Percentiles rank a stretch among this genome's conserved stretches.
phyloP scores from a whole-genome alignment of 306 rosid species.

The Cucurbita moschata region DNA sequence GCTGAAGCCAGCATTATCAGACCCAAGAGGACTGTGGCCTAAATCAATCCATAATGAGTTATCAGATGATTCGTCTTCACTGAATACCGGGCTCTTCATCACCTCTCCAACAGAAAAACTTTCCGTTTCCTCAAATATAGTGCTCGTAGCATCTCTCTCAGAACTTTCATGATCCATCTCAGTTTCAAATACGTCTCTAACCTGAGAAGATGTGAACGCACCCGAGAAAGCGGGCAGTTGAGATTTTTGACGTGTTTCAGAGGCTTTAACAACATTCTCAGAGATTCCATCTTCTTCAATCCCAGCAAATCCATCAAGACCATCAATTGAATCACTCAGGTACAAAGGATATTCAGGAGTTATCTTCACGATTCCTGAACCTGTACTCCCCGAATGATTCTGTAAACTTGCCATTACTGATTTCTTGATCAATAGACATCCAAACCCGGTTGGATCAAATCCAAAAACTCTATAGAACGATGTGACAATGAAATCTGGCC shows the following conservation, averaged over 20 bases:
- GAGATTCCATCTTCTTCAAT: slow-evolving; percentile 41
- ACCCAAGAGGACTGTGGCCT: slow-evolving; percentile 92
- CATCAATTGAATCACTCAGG: slow-evolving; percentile 79
- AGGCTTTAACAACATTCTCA: slow-evolving; percentile 30
- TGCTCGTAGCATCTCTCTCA: slow-evolving; percentile 87
- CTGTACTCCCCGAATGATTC: slow-evolving; percentile 73
- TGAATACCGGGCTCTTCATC: slow-evolving; percentile 95
- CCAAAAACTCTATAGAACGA: slow-evolving; percentile 97
- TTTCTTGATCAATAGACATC: slow-evolving; percentile 84
- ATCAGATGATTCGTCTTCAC: slow-evolving; percentile 90
- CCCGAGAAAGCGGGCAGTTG: slow-evolving; percentile 95
- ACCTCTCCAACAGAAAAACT: slow-evolving; percentile 82
- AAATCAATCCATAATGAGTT: slow-evolving; percentile 88
- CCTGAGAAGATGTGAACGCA: slow-evolving; percentile 78
- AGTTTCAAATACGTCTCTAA: slow-evolving; percentile 81
- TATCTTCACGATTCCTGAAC: slow-evolving; percentile 92
- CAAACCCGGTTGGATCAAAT: slow-evolving; percentile 91
- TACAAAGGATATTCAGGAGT: slow-evolving; percentile 83
- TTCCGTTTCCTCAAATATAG: slow-evolving; percentile 85
- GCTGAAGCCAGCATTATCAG: slow-evolving; percentile 37
- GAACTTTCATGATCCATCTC: slow-evolving; percentile 87
- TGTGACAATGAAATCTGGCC: slow-evolving; percentile 89
- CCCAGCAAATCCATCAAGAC: slow-evolving; percentile 53
- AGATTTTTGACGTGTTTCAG: slow-evolving; percentile 46
- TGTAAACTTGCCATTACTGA: slow-evolving; percentile 83